Percentiles rank a stretch among this genome's conserved stretches.
Conservation (phyloP, 768 basidiomycete species). For the Xanthoconium stramineum region DNA sequence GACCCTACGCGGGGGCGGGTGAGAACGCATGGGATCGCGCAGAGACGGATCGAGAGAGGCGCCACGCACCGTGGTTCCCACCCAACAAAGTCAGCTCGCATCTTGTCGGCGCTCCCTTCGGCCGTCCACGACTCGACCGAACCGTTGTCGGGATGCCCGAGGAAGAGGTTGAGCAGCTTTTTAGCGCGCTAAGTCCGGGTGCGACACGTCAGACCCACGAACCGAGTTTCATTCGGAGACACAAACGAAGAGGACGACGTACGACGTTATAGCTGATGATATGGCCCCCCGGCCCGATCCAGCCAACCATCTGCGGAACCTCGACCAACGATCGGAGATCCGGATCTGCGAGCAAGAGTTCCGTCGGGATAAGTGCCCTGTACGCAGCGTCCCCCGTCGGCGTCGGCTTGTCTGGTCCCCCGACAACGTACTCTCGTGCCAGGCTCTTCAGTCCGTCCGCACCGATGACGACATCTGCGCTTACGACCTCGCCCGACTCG, state of each 20-base stretch:
- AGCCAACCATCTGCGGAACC: conserved; percentile 48
- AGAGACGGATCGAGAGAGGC: background rate
- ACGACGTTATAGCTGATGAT: conserved; percentile 46
- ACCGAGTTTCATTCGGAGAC: background rate
- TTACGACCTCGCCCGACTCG: conserved; percentile 40
- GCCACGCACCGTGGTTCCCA: conserved; percentile 47
- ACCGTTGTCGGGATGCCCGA: conserved; percentile 39
- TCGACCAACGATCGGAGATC: conserved; percentile 52
- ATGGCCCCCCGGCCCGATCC: conserved; percentile 55
- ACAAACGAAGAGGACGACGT: conserved; percentile 11
- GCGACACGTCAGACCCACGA: background rate
- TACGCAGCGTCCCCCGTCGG: conserved; percentile 66
- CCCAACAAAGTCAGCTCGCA: conserved; percentile 44
- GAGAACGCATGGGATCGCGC: background rate
- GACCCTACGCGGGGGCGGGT: conserved; percentile 27
- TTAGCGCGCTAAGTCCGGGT: conserved; percentile 27
- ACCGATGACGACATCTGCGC: conserved; percentile 45
- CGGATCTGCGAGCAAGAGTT: conserved; percentile 45
- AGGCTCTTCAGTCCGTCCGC: conserved; percentile 54
- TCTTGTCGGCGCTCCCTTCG: conserved; percentile 41
- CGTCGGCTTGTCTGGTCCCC: conserved; percentile 41
- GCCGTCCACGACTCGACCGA: conserved; percentile 44
- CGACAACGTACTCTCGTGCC: conserved; percentile 47
- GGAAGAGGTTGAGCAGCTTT: conserved; percentile 44
- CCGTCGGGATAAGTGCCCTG: conserved; percentile 49